Percentiles rank a stretch among this genome's conserved stretches.
Conservation (phyloP, 2,329 filamentous ascomycete species). For the Ambrosiella cleistominuta region DNA sequence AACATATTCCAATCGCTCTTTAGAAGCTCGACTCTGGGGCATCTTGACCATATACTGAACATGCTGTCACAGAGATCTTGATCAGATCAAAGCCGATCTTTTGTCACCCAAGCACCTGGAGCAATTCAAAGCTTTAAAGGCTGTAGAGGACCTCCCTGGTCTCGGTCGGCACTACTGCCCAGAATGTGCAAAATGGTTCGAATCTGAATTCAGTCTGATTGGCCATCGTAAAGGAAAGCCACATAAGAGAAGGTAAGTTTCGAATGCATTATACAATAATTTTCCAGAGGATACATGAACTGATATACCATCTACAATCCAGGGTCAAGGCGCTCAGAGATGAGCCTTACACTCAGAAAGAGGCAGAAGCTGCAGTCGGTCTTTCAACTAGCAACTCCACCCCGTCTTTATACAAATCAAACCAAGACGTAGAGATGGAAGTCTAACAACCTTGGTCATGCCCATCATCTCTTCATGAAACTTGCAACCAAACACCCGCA, state of each 20-base stretch:
- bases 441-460: constrained; percentile 15
- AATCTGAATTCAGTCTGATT: constrained; percentile 58
- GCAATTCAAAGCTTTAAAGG: constrained; percentile 62
- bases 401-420: constrained; percentile 1
- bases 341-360: constrained; percentile 70
- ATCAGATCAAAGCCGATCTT: constrained; percentile 78
- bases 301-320: constrained; percentile 1
- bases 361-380: constrained; percentile 66
- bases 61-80: constrained; percentile 50
- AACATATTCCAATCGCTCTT: neutral
- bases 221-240: constrained; percentile 74
- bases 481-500: neutral
- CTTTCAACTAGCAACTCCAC: constrained; percentile 48
- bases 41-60: too few relatives aligned
- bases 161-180: constrained; percentile 76
- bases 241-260: constrained; percentile 64
- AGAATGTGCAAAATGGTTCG: constrained; percentile 94
- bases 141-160: constrained; percentile 70
- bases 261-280: neutral
- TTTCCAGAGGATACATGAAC: constrained; percentile 5
- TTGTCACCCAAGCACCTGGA: constrained; percentile 61
- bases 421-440: constrained; percentile 21
- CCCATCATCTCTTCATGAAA: neutral
- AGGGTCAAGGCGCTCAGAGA: constrained; percentile 71
- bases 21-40: too few relatives aligned